Conservation (phyloP, 148 eudicot genomes). For the Spergularia marina region DNA sequence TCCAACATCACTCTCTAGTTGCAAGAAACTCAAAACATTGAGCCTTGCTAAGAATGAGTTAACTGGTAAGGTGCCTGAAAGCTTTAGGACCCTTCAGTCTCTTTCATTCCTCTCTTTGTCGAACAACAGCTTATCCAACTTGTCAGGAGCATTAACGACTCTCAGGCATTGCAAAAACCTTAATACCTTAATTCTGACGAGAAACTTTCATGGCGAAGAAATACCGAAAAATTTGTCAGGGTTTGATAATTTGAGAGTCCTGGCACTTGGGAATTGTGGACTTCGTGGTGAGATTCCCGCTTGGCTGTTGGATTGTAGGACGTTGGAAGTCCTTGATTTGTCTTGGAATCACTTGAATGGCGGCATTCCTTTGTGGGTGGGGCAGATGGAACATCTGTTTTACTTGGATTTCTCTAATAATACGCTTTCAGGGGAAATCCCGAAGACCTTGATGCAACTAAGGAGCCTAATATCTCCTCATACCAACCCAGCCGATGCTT, state of each 20-base stretch:
- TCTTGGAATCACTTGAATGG: constrained; percentile 84
- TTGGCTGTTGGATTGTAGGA: constrained; percentile 57
- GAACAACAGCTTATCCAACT: constrained; percentile 55
- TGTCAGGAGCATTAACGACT: constrained; percentile 52
- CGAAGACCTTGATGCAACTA: constrained; percentile 54
- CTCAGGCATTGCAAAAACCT: constrained; percentile 62
- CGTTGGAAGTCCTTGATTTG: constrained; percentile 70
- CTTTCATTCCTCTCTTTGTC: constrained; percentile 61
- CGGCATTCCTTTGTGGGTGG: constrained; percentile 68
- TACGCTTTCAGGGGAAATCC: constrained; percentile 72
- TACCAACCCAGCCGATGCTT: constrained; percentile 35
- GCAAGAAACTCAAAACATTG: constrained; percentile 48
- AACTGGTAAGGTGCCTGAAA: constrained; percentile 54
- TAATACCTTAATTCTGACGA: constrained; percentile 63
- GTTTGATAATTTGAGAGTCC: constrained; percentile 45
- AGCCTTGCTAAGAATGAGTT: constrained; percentile 63
- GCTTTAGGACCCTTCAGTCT: constrained; percentile 54
- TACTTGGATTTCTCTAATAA: constrained; percentile 86
- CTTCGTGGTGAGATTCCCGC: constrained; percentile 58
- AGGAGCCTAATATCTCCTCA: constrained; percentile 47
- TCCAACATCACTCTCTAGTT: constrained; percentile 61
- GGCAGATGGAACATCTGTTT: constrained; percentile 69
- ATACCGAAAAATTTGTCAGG: constrained; percentile 46
- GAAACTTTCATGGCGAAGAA: constrained; percentile 70
- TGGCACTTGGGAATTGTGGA: constrained; percentile 73